Percentiles rank a stretch among this genome's conserved stretches.
Conservation (phyloP, 2,329 filamentous ascomycete genomes). For the Trichophyton benhamiae region DNA sequence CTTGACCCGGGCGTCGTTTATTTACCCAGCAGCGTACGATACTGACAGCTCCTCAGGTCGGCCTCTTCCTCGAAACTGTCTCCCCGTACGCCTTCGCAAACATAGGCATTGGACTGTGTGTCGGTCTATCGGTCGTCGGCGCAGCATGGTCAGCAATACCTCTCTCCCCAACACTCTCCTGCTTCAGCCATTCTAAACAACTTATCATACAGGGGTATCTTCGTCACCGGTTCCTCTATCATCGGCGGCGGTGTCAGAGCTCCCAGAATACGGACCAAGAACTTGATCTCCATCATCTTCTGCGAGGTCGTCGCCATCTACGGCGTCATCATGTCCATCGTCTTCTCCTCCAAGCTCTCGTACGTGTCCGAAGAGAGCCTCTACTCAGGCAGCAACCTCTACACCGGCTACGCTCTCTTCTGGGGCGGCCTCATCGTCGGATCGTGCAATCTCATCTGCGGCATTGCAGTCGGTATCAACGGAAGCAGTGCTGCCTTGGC, state of each 20-base stretch:
- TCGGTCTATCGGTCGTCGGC: slow-evolving; percentile 89
- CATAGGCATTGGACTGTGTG: slow-evolving; percentile 83
- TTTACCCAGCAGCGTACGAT: neutral
- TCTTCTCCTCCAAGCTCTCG: slow-evolving; percentile 82
- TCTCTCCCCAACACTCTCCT: slow-evolving; percentile 8
- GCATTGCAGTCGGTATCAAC: slow-evolving; percentile 94
- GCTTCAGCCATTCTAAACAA: neutral
- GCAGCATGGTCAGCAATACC: slow-evolving; percentile 68
- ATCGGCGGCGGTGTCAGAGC: slow-evolving; percentile 93
- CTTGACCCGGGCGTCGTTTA: neutral
- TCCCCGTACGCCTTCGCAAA: slow-evolving; percentile 91
- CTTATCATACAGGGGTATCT: slow-evolving; percentile 66
- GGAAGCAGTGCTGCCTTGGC: slow-evolving; percentile 91
- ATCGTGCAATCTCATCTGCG: slow-evolving; percentile 89
- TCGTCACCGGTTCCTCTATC: slow-evolving; percentile 96
- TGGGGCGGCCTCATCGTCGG: slow-evolving; percentile 93
- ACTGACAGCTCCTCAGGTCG: slow-evolving; percentile 46
- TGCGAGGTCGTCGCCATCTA: slow-evolving; percentile 99
- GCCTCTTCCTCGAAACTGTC: slow-evolving; percentile 83
- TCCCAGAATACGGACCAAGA: slow-evolving; percentile 96
- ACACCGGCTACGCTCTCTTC: slow-evolving; percentile 89
- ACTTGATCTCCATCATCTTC: slow-evolving; percentile 99
- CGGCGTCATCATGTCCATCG: slow-evolving; percentile 98
- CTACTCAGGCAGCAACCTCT: slow-evolving; percentile 69
- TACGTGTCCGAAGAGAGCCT: slow-evolving; percentile 51